These are phyloP conservation scores for Calocybe gangraenosa DNA, from an alignment of 768 basidiomycete genomes.

Conservation along the genomic window DNA sequence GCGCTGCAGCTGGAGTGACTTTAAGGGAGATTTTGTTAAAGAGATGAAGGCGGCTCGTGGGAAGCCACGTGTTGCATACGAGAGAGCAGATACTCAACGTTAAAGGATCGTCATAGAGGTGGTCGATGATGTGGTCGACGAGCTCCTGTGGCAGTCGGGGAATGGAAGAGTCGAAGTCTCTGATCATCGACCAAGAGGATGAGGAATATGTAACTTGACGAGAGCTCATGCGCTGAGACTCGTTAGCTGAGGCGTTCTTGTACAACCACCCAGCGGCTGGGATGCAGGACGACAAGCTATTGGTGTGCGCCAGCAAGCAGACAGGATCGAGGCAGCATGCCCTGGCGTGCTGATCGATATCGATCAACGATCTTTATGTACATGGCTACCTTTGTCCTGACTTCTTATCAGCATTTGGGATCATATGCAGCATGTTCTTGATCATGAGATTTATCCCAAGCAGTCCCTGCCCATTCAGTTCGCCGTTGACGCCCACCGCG, in stretches of 20 bases:
- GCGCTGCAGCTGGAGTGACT: conserved; percentile 14
- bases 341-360: conserved; percentile 16
- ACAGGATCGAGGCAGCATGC: conserved; percentile 19
- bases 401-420: conserved; percentile 12
- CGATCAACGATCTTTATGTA: conserved; percentile 16
- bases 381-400: conserved; percentile 7
- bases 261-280: conserved; percentile 8
- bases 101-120: conserved; percentile 30
- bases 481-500: conserved; percentile 13
- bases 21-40: conserved; percentile 37
- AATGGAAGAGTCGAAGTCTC: conserved; percentile 7
- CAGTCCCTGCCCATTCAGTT: too few species aligned
- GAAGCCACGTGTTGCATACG: conserved; percentile 36
- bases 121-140: conserved; percentile 43
- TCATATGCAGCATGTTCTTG: too few species aligned
- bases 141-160: conserved; percentile 38
- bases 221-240: conserved; percentile 11
- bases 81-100: conserved; percentile 30
- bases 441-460: too few species aligned
- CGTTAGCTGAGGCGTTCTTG: conserved; percentile 7
- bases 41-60: conserved; percentile 33
- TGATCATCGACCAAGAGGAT: conserved; percentile 10
- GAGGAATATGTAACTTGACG: conserved; percentile 2
- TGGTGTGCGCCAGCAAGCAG: conserved; percentile 12
- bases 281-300: conserved; percentile 4